Evolutionary conservation across 805 yeast species (phyloP).

Genomic region (Schwanniomyces polymorphus): DNA sequence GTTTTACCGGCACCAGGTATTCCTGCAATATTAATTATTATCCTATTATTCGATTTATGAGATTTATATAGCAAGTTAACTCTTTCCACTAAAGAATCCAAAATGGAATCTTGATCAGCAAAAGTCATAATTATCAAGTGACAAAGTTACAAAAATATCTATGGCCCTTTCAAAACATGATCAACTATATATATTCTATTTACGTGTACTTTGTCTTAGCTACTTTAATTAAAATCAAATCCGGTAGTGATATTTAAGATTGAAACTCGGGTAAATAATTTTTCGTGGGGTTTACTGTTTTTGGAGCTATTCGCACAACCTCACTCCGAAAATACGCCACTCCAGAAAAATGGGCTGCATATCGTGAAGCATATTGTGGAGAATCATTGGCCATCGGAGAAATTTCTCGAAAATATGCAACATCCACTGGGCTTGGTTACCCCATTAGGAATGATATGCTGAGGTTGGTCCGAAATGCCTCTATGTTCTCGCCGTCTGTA

Average conservation of each 20-base stretch:
- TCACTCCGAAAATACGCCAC: neutral
- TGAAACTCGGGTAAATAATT: neutral
- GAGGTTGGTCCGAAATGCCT: too few species aligned
- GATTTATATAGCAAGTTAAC: neutral
- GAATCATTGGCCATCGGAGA: too few species aligned
- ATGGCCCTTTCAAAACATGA: neutral
- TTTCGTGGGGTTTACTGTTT: neutral
- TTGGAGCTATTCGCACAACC: neutral
- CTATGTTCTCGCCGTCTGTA: too few species aligned
- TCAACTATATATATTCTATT: neutral
- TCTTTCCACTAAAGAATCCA: neutral
- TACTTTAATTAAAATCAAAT: neutral
- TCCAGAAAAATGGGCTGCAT: too few species aligned
- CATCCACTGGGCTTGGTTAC: too few species aligned
- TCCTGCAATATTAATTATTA: conserved; percentile 58
- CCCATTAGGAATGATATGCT: too few species aligned
- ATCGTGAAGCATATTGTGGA: too few species aligned
- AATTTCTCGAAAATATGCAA: too few species aligned
- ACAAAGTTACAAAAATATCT: neutral
- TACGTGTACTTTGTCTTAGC: neutral
- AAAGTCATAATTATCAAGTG: neutral
- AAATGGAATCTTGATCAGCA: neutral
- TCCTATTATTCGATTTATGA: neutral
- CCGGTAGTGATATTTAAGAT: neutral
- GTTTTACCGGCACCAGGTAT: conserved; percentile 82